A percentile compares a stretch with the other conserved stretches of the same genome.
Evolutionary conservation across 2,329 filamentous ascomycete species (phyloP).

Genomic region (Penicillium hesseltinei): DNA sequence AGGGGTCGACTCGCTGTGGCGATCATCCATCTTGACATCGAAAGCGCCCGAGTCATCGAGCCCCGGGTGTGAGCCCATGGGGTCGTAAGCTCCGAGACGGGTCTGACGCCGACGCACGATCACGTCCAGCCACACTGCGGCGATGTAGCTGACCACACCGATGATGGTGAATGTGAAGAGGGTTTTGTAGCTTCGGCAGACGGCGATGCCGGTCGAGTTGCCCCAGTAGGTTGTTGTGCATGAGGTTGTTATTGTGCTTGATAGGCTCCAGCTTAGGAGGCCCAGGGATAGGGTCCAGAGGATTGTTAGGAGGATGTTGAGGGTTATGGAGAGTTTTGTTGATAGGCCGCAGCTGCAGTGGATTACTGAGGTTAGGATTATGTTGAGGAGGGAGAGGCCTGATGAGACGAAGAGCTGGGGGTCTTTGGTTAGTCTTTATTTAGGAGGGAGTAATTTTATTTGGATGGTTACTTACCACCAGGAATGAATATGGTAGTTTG

Average conservation of each 20-base stretch:
- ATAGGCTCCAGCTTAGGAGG: slow-evolving; percentile 55
- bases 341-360: slow-evolving; percentile 54
- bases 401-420: slow-evolving; percentile 52
- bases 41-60: slow-evolving; percentile 28
- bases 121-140: slow-evolving; percentile 52
- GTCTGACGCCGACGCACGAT: slow-evolving; percentile 47
- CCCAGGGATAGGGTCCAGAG: slow-evolving; percentile 55
- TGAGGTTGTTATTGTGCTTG: slow-evolving; percentile 51
- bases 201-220: slow-evolving; percentile 53
- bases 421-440: not conserved
- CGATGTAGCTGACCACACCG: slow-evolving; percentile 48
- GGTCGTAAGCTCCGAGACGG: slow-evolving; percentile 49
- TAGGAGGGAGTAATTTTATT: not conserved
- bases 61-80: slow-evolving; percentile 38
- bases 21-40: slow-evolving; percentile 38
- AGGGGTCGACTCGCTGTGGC: slow-evolving; percentile 17
- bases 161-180: slow-evolving; percentile 57
- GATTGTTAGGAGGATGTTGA: slow-evolving; percentile 50
- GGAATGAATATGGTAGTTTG: slow-evolving; percentile 59
- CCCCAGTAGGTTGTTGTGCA: slow-evolving; percentile 54
- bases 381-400: slow-evolving; percentile 52
- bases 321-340: slow-evolving; percentile 50
- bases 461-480: slow-evolving; percentile 47
- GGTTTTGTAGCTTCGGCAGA: slow-evolving; percentile 60
- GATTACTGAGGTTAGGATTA: slow-evolving; percentile 49